phyloP scores from a whole-genome alignment of 2,329 filamentous ascomycete species.

The Stagonosporopsis tanaceti region DNA sequence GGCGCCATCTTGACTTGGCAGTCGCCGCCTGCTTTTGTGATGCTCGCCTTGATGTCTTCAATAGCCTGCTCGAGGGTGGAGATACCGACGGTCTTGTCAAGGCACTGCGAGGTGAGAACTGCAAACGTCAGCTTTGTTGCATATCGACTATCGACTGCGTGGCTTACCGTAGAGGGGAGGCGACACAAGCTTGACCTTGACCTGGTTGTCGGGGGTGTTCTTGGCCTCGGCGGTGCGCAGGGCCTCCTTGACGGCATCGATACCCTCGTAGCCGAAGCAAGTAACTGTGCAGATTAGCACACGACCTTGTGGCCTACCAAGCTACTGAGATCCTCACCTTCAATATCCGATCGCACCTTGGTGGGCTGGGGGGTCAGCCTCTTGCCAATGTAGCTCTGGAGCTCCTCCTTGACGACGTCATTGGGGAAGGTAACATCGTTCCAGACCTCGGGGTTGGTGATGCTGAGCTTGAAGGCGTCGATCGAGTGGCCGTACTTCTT shows the following conservation, averaged over 20 bases:
- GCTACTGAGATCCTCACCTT: conserved; percentile 69
- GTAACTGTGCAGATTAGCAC: conserved; percentile 40
- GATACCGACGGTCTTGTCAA: conserved; percentile 92
- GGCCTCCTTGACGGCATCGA: conserved; percentile 95
- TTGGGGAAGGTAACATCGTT: conserved; percentile 89
- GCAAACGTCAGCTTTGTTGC: conserved; percentile 24
- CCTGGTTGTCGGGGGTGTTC: conserved; percentile 90
- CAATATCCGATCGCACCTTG: conserved; percentile 97
- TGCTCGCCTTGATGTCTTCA: conserved; percentile 81
- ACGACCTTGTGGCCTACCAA: background rate
- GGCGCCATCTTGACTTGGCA: conserved; percentile 97
- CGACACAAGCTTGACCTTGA: conserved; percentile 98
- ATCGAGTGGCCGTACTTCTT: conserved; percentile 96
- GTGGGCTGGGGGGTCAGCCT: conserved; percentile 97
- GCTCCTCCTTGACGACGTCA: conserved; percentile 83
- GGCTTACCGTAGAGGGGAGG: conserved; percentile 78
- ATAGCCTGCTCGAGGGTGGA: conserved; percentile 87
- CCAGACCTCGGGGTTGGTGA: conserved; percentile 98
- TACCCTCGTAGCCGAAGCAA: conserved; percentile 85
- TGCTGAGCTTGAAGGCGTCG: conserved; percentile 98
- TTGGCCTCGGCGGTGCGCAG: conserved; percentile 89
- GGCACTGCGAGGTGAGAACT: conserved; percentile 91
- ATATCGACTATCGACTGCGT: background rate
- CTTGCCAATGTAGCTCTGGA: conserved; percentile 96
- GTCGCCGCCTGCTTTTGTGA: conserved; percentile 78